These are phyloP conservation scores for Amoeboaphelidium occidentale DNA, from an alignment of 371 early-diverging fungal species.

Conservation along the genomic window DNA sequence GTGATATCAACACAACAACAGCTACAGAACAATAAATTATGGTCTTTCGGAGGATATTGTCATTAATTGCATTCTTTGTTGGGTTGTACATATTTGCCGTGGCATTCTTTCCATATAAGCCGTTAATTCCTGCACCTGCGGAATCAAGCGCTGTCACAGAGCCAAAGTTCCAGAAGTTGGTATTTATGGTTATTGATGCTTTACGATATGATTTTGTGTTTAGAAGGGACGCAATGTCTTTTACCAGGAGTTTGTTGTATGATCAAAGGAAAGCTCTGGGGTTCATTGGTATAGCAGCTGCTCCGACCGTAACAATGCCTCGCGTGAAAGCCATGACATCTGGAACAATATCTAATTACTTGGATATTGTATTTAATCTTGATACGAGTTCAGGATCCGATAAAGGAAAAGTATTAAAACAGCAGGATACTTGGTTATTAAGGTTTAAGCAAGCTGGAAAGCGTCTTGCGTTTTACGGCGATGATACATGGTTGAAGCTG, in stretches of 20 bases:
- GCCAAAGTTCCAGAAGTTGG: constrained; percentile 35
- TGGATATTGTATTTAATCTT: constrained; percentile 18
- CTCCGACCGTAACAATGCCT: constrained; percentile 1
- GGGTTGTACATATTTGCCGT: no score
- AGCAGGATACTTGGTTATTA: constrained; percentile 38
- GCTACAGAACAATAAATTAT: no score
- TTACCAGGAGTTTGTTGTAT: constrained; percentile 23
- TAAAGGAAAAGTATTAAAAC: not conserved
- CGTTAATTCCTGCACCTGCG: no score
- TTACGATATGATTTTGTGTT: constrained; percentile 47
- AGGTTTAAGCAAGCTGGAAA: not conserved
- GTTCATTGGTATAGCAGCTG: constrained; percentile 40
- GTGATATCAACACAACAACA: no score
- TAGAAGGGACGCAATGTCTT: constrained; percentile 31
- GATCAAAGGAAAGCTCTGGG: constrained; percentile 22
- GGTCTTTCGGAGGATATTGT: no score
- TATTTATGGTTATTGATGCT: constrained; percentile 55
- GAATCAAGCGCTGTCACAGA: no score
- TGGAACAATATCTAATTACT: not conserved
- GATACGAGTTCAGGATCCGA: no score
- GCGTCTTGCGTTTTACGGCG: constrained; percentile 11
- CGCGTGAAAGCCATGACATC: not conserved
- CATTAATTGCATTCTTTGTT: no score
- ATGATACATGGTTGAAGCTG: constrained; percentile 9
- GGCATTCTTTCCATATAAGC: no score